These are phyloP conservation scores for Nitzschia palea DNA, from an alignment of 108 stramenopile species.

Conservation along the genomic window DNA sequence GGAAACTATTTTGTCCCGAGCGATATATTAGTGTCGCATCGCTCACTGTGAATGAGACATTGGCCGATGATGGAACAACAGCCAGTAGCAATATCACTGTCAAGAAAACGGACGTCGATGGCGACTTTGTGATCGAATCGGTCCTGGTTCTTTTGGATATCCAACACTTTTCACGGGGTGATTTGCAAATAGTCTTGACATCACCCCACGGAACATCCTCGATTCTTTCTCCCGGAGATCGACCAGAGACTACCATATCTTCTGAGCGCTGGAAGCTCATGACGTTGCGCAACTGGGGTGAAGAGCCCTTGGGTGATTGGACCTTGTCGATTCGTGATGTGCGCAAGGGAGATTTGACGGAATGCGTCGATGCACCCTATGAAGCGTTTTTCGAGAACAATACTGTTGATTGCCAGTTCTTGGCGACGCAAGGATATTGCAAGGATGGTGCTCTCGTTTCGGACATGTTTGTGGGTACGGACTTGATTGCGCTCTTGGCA, in stretches of 20 bases:
- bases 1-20: constrained; percentile 24
- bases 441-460: neutral
- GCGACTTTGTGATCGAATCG: constrained; percentile 32
- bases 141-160: constrained; percentile 36
- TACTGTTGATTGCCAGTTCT: neutral
- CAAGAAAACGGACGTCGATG: neutral
- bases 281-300: constrained; percentile 48
- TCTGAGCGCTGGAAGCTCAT: constrained; percentile 43
- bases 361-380: constrained; percentile 15
- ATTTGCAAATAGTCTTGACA: constrained; percentile 33
- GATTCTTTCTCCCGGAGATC: constrained; percentile 25
- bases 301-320: constrained; percentile 31
- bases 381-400: neutral
- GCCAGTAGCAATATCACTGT: neutral
- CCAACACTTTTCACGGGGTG: constrained; percentile 35
- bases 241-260: constrained; percentile 21
- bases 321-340: constrained; percentile 27
- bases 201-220: constrained; percentile 38
- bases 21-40: constrained; percentile 21
- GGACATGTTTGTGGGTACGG: neutral
- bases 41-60: neutral
- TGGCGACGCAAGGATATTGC: neutral
- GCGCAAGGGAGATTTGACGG: constrained; percentile 3
- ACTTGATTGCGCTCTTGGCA: neutral
- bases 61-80: neutral